These are phyloP conservation scores for Oryza punctata DNA, from an alignment of 176 grass and related monocot genomes.

Conservation along the genomic window DNA sequence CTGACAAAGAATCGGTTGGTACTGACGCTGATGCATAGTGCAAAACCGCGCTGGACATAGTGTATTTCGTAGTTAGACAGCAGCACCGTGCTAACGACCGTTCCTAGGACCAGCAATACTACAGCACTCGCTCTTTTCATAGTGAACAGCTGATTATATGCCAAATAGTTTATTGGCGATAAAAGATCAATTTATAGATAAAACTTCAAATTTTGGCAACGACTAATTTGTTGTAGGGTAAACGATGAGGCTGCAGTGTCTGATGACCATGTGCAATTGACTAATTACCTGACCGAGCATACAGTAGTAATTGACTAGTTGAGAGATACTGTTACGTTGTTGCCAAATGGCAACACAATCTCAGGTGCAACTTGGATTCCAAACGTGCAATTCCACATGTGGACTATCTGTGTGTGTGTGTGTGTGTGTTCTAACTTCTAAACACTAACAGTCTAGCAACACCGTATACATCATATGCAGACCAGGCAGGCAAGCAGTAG, in stretches of 20 bases:
- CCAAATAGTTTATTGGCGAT: too few relatives aligned
- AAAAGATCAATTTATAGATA: too few relatives aligned
- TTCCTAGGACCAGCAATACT: background rate
- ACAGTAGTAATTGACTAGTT: background rate
- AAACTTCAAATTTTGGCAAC: too few relatives aligned
- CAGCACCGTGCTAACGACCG: background rate
- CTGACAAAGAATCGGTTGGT: conserved; percentile 10
- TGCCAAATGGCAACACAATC: background rate
- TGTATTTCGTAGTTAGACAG: background rate
- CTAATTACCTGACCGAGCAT: too few relatives aligned
- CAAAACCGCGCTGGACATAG: background rate
- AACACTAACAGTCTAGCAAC: background rate
- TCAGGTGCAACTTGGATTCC: background rate
- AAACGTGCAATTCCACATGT: background rate
- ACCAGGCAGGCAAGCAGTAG: background rate
- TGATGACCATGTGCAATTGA: too few relatives aligned
- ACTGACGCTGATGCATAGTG: background rate
- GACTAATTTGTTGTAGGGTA: too few relatives aligned
- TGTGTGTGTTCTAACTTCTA: background rate
- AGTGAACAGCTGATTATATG: too few relatives aligned
- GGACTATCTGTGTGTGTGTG: background rate
- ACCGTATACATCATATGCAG: background rate
- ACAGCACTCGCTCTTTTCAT: background rate
- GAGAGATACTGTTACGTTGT: background rate
- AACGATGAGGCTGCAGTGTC: too few relatives aligned